Base-by-base conservation (phyloP, 441 rosid species). In the Gossypium trilobum region DNA sequence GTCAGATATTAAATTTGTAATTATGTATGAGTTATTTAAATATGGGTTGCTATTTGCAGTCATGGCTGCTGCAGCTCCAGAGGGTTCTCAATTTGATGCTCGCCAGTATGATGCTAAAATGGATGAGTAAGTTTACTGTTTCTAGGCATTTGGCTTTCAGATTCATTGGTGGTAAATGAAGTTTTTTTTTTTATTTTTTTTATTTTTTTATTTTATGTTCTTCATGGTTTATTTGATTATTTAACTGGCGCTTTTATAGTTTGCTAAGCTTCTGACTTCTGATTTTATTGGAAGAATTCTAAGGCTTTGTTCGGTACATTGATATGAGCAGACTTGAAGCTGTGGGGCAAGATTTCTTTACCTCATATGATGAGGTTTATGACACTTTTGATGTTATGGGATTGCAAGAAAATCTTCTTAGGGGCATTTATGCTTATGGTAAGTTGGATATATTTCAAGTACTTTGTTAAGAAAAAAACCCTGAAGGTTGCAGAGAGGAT, bases 341-440 rank as follows among this genome's bases (percentile, higher is more conserved):
- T 70, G 91, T 84, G 11, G 88, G 83, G 5, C 80, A 79, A n/a
- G 91, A 89, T 1, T 89, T 85, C 78, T 86, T 85, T 68, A 85
- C 90, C 2, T 3, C 82, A 4, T 89, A 86, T 76, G 91, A 89
- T 59, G 93, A 89, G 72, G 87, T 83, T 68, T 78, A 79, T 73
- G 90, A 89, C 0, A 84, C 72, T 48, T 89, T 87, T 79, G 90
- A 87, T 77, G 63, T 85, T 2, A 88, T 88, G 92, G 87, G 87
- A 19, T 67, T 87, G 84, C 86, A 81, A 70, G 90, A 89, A 83
- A 86, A 89, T 73, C 93, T 89, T 64, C 82, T 86, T 22, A 84
- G 87, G 70, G 87, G 86, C 50, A 86, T 84, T 22, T 77, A 72
- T 70, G 93, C 91, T 8, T 89, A 87, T 75, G 93, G 91, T 89